Conservation (phyloP, 2,329 filamentous ascomycete species). For the Colletotrichum abscissum region DNA sequence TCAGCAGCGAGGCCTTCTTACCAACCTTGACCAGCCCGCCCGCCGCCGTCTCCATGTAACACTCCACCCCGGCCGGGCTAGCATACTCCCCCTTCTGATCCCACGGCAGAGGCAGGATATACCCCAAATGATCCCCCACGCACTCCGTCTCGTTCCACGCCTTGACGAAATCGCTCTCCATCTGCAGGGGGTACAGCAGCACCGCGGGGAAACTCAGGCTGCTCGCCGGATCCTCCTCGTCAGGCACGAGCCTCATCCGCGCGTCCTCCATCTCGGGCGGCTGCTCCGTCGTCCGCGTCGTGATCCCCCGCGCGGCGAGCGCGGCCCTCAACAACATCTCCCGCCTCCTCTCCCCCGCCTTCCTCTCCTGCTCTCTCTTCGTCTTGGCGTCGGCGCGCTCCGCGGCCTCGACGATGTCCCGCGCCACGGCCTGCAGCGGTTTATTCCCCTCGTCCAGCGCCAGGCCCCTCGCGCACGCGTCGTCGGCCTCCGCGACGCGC, state of each 20-base stretch:
- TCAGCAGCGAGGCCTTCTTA: constrained; percentile 82
- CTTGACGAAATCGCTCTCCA: constrained; percentile 92
- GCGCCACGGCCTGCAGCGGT: constrained; percentile 70
- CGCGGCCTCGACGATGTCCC: constrained; percentile 72
- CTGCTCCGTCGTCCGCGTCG: constrained; percentile 72
- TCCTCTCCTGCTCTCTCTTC: constrained; percentile 65
- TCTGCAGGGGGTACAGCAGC: constrained; percentile 84
- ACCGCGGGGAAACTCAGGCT: constrained; percentile 81
- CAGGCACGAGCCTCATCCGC: constrained; percentile 73
- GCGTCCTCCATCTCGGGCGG: constrained; percentile 93
- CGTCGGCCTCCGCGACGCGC: constrained; percentile 82
- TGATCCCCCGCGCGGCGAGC: constrained; percentile 76
- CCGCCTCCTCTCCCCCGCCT: constrained; percentile 66
- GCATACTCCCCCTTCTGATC: constrained; percentile 77
- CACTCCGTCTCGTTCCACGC: constrained; percentile 82
- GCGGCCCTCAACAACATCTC: constrained; percentile 72
- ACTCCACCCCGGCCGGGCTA: constrained; percentile 73
- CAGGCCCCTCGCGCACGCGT: constrained; percentile 81
- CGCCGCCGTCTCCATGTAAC: constrained; percentile 84
- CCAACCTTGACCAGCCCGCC: constrained; percentile 91
- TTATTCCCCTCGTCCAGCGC: constrained; percentile 77
- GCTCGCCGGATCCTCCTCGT: constrained; percentile 79
- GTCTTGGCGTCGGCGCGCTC: constrained; percentile 65
- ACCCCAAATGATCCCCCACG: constrained; percentile 81
- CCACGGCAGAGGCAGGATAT: constrained; percentile 92